Base-by-base conservation (phyloP, 1,284 basidiomycete species). In the Fistulina hepatica region DNA sequence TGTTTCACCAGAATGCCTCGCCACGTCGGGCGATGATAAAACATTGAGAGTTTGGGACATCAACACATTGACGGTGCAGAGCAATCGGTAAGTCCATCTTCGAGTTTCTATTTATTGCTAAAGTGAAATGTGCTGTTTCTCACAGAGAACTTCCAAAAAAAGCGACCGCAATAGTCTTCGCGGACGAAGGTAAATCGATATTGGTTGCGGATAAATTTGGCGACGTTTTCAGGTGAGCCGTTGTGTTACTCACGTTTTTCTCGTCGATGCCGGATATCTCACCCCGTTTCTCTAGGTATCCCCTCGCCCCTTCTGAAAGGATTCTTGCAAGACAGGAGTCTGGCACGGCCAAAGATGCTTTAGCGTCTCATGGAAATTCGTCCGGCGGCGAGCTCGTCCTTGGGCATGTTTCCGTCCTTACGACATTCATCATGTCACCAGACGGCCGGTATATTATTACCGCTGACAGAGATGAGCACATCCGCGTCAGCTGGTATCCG, bases 391-490 rank as follows among this genome's bases (percentile, higher is more conserved):
- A 69, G 4, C 76, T 92, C 37, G 58, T 94, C 21, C 64, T 93
- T 1, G 90, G 92, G 4, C 92, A 95, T 51, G 76, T 83, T 1
- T 94, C 90, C 8, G 72, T 89, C 34, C 60, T 95, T 39, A 92
- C 81, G 4, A 59, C 70, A 2, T 77, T 85, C 52, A 49, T 79
- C 27, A 69, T 93, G 36, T 71, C 78, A 0, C 52, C 57, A 0
- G 77, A 86, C 51, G 76, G 81, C 45, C 69, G 68, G 40, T 78
- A 71, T 51, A 77, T 97, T 50, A 69, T 94, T 48, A 88, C 89
- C 0, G 81, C 86, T 0, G 92, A 95, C 55, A 64, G 92, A 32
- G 92, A 95, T 52, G 92, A 95, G 54, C 92, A 95, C 54, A 81
- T 97, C 37, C 71, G 92, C 37, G 71, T 93, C n/a, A 90, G 84